phyloP scores from a whole-genome alignment of 371 early-diverging fungal genomes.

The Mortierella sp. region DNA sequence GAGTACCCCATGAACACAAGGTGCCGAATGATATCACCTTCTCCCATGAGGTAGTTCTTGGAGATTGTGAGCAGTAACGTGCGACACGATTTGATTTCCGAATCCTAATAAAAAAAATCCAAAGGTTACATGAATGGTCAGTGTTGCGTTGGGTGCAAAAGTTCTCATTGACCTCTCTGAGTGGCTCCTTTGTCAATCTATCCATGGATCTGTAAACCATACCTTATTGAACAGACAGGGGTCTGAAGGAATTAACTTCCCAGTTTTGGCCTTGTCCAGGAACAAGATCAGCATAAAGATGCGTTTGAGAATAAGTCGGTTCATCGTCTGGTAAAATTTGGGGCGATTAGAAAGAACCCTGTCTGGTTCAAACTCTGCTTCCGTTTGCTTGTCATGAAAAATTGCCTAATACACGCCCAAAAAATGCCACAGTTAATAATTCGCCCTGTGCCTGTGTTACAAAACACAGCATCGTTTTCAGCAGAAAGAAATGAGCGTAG shows the following conservation, averaged over 20 bases:
- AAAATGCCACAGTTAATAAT: background rate
- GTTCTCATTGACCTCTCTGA: background rate
- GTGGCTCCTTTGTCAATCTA: too few species aligned
- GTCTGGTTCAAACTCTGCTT: slow-evolving; percentile 47
- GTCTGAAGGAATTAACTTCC: slow-evolving; percentile 49
- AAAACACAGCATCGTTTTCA: background rate
- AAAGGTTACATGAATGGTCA: background rate
- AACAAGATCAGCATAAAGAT: slow-evolving; percentile 56
- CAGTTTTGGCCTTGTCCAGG: slow-evolving; percentile 58
- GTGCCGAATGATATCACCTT: slow-evolving; percentile 58
- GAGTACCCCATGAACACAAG: slow-evolving; percentile 55
- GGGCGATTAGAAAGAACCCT: slow-evolving; percentile 48
- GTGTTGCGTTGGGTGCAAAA: too few species aligned
- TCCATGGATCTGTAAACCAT: background rate
- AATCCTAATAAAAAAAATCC: slow-evolving; percentile 26
- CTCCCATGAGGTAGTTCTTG: slow-evolving; percentile 46
- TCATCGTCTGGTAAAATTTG: slow-evolving; percentile 51
- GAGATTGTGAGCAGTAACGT: slow-evolving; percentile 40
- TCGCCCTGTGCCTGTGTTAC: background rate
- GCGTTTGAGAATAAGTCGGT: slow-evolving; percentile 44
- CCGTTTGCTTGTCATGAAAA: slow-evolving; percentile 48
- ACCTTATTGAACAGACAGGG: slow-evolving; percentile 60
- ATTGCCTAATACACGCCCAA: slow-evolving; percentile 28
- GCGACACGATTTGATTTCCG: slow-evolving; percentile 47
- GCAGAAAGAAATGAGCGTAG: background rate